Evolutionary conservation across 2,329 filamentous ascomycete species (phyloP), one percentile per base, ranked within the genome.

Genomic region (Byssoonygena ceratinophila): DNA sequence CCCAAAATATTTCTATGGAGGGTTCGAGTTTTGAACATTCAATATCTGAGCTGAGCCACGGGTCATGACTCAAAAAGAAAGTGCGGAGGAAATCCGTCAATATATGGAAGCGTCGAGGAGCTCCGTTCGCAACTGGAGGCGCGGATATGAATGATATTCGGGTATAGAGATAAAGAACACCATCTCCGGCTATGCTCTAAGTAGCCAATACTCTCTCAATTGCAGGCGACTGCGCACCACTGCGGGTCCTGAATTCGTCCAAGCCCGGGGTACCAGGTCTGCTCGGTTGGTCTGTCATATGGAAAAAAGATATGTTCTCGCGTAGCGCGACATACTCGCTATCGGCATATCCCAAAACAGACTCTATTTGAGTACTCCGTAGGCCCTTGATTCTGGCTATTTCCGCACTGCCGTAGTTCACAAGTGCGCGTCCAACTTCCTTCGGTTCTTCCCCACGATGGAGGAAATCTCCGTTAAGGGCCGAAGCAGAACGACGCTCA

Each of bases 301-400:
- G 61, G 40, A 85, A 83, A 59, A 95, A 82, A 41, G 87, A 88
- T 57, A 96, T 83, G 61, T 94, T 91, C 67, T 94, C 88, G 57
- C 89, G 76, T 63, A 92, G 76, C 8, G 89, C 90, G 37, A 97
- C 85, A 70, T 97, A 96, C 70, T 97, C 89, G 63, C 85, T 94
- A 66, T 96, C 90, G 18, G 88, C 87, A 69, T 96, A 98, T 2
- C 91, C 92, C 29, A 98, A 72, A 41, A 92, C 73, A 8, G 78
- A 76, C 45, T 82, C 76, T 57, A 98, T 96, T 65, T 95, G 85
- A 4, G 76, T 79, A 64, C 89, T 95, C 65, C 85, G 82, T 58
- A 85, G 75, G 1, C 92, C 92, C 71, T 85, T 88, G 64, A 98
- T 95, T 47, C 85, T 75, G 53, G 75, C 72, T 56, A 98, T 89